These are phyloP conservation scores for Penicillium corylophilum DNA, from an alignment of 2,329 filamentous ascomycete species.

Conservation along the genomic window DNA sequence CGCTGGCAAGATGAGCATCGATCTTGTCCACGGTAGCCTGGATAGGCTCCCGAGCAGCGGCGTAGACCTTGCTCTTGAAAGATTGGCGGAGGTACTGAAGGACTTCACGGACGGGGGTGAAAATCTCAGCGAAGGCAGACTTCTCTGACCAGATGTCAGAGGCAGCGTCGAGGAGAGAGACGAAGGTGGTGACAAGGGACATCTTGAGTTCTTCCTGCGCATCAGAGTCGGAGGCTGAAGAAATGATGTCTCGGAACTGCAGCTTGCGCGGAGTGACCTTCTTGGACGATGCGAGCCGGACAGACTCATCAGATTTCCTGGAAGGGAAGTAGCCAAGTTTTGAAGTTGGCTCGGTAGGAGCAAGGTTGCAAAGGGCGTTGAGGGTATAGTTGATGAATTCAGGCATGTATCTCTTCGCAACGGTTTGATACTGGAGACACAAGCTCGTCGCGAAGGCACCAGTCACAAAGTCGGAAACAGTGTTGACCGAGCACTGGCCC, in stretches of 20 bases:
- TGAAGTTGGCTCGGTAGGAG: slow-evolving; percentile 53
- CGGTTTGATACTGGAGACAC: slow-evolving; percentile 74
- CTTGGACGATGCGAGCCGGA: slow-evolving; percentile 48
- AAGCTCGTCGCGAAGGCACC: slow-evolving; percentile 80
- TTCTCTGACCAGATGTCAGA: slow-evolving; percentile 72
- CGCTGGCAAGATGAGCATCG: slow-evolving; percentile 52
- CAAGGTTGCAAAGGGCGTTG: slow-evolving; percentile 68
- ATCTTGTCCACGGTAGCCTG: slow-evolving; percentile 34
- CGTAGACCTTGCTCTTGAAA: slow-evolving; percentile 54
- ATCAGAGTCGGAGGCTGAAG: slow-evolving; percentile 15
- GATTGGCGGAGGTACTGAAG: slow-evolving; percentile 61
- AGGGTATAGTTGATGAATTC: slow-evolving; percentile 80
- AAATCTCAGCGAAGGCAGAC: slow-evolving; percentile 74
- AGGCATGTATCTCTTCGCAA: slow-evolving; percentile 84
- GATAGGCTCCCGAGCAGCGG: slow-evolving; percentile 28
- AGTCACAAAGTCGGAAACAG: slow-evolving; percentile 64
- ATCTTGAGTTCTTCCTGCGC: slow-evolving; percentile 51
- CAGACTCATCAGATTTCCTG: slow-evolving; percentile 54
- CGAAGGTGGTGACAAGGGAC: slow-evolving; percentile 61
- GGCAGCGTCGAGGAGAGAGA: slow-evolving; percentile 65
- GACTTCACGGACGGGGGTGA: slow-evolving; percentile 62
- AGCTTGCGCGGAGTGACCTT: slow-evolving; percentile 52
- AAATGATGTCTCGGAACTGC: slow-evolving; percentile 57
- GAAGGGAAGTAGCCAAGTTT: slow-evolving; percentile 60
- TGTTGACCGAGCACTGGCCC: slow-evolving; percentile 69